Percentiles rank a stretch among this genome's conserved stretches.
Evolutionary conservation across 1,139 yeast species (phyloP).

Genomic region (Meyerozyma carpophila): DNA sequence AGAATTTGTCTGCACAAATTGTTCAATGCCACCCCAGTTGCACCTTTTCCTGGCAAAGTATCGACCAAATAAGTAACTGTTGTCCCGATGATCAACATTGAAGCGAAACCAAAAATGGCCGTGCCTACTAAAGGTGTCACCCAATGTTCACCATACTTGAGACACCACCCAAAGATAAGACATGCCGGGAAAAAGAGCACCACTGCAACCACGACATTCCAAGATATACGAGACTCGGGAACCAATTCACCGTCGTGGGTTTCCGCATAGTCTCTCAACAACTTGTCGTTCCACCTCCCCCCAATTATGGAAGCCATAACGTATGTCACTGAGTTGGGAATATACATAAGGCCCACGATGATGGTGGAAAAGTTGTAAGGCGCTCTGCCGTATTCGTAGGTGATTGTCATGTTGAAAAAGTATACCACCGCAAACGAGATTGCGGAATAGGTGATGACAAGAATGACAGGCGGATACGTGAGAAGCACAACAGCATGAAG

Average conservation of each 20-base stretch:
- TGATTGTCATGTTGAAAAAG: slow-evolving; percentile 69
- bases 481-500: slow-evolving; percentile 47
- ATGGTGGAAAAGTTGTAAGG: slow-evolving; percentile 70
- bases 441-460: slow-evolving; percentile 61
- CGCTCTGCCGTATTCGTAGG: slow-evolving; percentile 51
- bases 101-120: slow-evolving; percentile 74
- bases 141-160: slow-evolving; percentile 65
- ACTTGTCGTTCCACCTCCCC: slow-evolving; percentile 72
- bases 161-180: slow-evolving; percentile 78
- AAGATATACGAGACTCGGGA: slow-evolving; percentile 78
- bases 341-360: slow-evolving; percentile 69
- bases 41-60: slow-evolving; percentile 82
- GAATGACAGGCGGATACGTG: slow-evolving; percentile 66
- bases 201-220: slow-evolving; percentile 66
- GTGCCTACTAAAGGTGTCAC: slow-evolving; percentile 73
- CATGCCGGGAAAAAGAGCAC: slow-evolving; percentile 58
- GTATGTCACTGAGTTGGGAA: slow-evolving; percentile 80
- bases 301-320: slow-evolving; percentile 69
- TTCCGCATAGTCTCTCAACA: slow-evolving; percentile 49
- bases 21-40: slow-evolving; percentile 82
- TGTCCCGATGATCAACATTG: slow-evolving; percentile 80
- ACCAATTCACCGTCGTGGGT: slow-evolving; percentile 58
- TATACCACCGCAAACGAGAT: slow-evolving; percentile 66
- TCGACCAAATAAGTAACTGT: slow-evolving; percentile 80
- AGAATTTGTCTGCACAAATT: slow-evolving; percentile 67